These are phyloP conservation scores for Cutaneotrichosporon dermatis DNA, from an alignment of 1,284 basidiomycete species.

Conservation along the genomic window DNA sequence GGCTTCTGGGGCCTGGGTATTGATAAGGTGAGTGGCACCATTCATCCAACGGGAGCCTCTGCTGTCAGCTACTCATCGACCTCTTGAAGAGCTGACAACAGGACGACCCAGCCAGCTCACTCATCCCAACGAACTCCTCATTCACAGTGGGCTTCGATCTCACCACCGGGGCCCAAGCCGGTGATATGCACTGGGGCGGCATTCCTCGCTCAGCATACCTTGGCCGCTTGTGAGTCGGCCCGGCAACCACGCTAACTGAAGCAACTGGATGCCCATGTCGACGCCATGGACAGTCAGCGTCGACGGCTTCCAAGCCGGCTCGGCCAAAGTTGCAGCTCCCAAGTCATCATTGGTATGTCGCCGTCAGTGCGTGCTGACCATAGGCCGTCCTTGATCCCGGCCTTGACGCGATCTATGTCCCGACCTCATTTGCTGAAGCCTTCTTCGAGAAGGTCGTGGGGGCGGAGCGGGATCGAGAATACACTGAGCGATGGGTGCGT, in stretches of 20 bases:
- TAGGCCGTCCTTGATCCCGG: slow-evolving; percentile 37
- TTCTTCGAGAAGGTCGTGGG: slow-evolving; percentile 26
- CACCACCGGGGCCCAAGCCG: slow-evolving; percentile 18
- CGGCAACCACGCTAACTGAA: too few relatives aligned
- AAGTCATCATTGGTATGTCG: too few relatives aligned
- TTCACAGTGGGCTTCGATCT: slow-evolving; percentile 40
- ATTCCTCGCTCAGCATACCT: slow-evolving; percentile 27
- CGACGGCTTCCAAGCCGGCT: slow-evolving; percentile 27
- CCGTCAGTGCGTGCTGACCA: too few relatives aligned
- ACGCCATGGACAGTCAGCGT: slow-evolving; percentile 34
- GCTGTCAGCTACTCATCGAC: too few relatives aligned
- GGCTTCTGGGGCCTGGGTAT: too few relatives aligned
- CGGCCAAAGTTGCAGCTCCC: slow-evolving; percentile 11
- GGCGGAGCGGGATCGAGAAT: slow-evolving; percentile 6
- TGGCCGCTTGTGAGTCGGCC: slow-evolving; percentile 38
- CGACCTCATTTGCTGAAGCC: slow-evolving; percentile 27
- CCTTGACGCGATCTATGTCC: slow-evolving; percentile 39
- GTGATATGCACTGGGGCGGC: slow-evolving; percentile 44
- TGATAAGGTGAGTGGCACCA: too few relatives aligned
- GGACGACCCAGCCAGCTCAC: too few relatives aligned
- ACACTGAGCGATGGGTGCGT: slow-evolving; percentile 2
- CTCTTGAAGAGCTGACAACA: too few relatives aligned
- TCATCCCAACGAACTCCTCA: not conserved
- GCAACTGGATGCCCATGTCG: slow-evolving; percentile 37
- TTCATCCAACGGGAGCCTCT: too few relatives aligned